Base-by-base conservation (phyloP, 2,329 filamentous ascomycete species). In the Esteya vermicola region DNA sequence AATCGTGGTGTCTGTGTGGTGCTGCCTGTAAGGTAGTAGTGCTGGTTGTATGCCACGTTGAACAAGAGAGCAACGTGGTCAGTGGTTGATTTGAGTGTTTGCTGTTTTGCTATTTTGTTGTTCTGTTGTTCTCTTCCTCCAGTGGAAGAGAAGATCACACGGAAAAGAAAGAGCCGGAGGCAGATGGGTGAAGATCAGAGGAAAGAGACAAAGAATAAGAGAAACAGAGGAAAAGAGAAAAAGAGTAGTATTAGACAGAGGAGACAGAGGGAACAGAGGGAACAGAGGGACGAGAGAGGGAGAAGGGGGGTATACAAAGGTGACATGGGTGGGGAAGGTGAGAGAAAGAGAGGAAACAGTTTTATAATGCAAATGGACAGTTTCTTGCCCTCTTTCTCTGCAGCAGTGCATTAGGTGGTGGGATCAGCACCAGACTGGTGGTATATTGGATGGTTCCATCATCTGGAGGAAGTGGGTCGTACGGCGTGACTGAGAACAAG, bases 401-500 rank as follows among this genome's bases (percentile, higher is more conserved):
- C n/a, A n/a, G 25, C 36, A 19, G 36, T 27, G 40, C 45, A 44
- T 44, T 43, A 31, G 40, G 40, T 34, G 30, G 39, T 44, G 40
- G 40, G 35, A 44, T 39, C 44, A 46, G 42, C 42, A 41, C 43
- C 33, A 39, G 37, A 39, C 35, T 25, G 41, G 18, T 39, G 35
- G 41, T 38, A 43, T 36, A 43, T 42, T 45, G 41, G 33, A 45
- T 47, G 45, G 44, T 40, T 45, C 43, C 43, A 47, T 40, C 33
- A 40, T 23, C 28, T 27, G 33, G n/a, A 23, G 27, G 21, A 23
- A 30, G 33, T 41, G 33, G 23, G 39, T 20, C 27, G 27, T 27
- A 13, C 36, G 36, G 36, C 36, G 27, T 32, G 36, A 32, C 28
- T 22, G 21, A 21, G 13, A 9, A 16, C n/a, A n/a, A n/a, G n/a